Percentiles rank a stretch among this genome's conserved stretches.
Conservation (phyloP, 225 moss, liverwort and hornwort genomes). For the Pseudoscleropodium purum region DNA sequence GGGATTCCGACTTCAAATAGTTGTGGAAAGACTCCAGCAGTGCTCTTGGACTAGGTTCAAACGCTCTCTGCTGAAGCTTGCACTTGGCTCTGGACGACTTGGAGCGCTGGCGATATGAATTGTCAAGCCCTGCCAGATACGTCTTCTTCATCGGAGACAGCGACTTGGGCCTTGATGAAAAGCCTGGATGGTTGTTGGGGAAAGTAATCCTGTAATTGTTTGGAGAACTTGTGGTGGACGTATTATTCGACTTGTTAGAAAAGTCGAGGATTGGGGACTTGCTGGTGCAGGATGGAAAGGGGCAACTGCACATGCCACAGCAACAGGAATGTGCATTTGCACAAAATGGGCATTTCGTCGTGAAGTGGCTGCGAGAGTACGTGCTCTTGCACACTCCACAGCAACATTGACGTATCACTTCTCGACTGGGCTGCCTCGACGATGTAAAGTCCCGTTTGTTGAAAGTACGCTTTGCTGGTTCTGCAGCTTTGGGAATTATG, state of each 20-base stretch:
- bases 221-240: neutral
- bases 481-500: neutral
- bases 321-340: slow-evolving; percentile 29
- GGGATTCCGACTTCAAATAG: slow-evolving; percentile 22
- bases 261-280: slow-evolving; percentile 25
- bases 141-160: slow-evolving; percentile 16
- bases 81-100: slow-evolving; percentile 6
- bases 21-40: slow-evolving; percentile 21
- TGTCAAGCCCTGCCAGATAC: neutral
- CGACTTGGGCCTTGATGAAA: slow-evolving; percentile 13
- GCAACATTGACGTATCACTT: slow-evolving; percentile 21
- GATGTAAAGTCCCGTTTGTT: neutral
- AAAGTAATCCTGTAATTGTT: neutral
- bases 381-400: slow-evolving; percentile 20
- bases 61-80: neutral
- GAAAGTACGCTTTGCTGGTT: neutral
- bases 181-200: neutral
- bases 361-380: neutral
- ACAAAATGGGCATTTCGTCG: slow-evolving; percentile 38
- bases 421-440: neutral
- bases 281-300: slow-evolving; percentile 31
- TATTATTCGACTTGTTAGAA: neutral
- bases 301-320: slow-evolving; percentile 42
- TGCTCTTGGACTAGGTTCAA: slow-evolving; percentile 15
- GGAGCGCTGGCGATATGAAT: neutral